Conservation (phyloP, 768 basidiomycete genomes). For the Leccinum obscurum region DNA sequence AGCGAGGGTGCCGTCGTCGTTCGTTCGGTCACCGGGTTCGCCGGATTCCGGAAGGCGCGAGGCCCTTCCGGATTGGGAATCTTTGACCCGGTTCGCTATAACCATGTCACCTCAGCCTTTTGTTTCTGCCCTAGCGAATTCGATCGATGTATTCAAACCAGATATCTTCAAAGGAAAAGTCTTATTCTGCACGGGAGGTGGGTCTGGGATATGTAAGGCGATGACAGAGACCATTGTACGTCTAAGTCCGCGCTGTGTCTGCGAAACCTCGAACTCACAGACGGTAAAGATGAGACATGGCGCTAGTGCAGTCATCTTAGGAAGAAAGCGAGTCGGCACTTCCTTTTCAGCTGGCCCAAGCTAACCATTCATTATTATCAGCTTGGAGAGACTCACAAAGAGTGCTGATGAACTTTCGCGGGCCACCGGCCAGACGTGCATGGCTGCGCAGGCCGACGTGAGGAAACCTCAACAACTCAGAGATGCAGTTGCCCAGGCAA, state of each 20-base stretch:
- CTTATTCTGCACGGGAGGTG: conserved; percentile 87
- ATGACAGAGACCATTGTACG: conserved; percentile 85
- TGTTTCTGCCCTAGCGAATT: conserved; percentile 49
- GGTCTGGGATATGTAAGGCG: conserved; percentile 87
- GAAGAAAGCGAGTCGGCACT: conserved; percentile 66
- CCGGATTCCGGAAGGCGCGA: no score
- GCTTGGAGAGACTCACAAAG: conserved; percentile 67
- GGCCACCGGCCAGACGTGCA: conserved; percentile 67
- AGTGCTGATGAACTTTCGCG: conserved; percentile 70
- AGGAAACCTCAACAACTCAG: conserved; percentile 69
- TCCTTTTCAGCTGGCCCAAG: not conserved
- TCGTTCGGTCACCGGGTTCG: no score
- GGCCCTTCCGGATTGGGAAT: no score
- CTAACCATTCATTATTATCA: conserved; percentile 29
- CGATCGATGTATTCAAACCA: conserved; percentile 65
- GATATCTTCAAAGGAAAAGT: conserved; percentile 92
- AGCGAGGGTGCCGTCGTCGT: no score
- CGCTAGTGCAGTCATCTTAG: conserved; percentile 77
- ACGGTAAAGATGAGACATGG: conserved; percentile 74
- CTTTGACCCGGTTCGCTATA: not conserved
- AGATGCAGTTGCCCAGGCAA: conserved; percentile 72
- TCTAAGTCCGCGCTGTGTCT: conserved; percentile 1
- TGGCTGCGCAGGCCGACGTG: conserved; percentile 81
- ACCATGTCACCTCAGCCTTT: conserved; percentile 42
- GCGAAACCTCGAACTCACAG: conserved; percentile 8